Percentiles rank a stretch among this genome's conserved stretches.
These are phyloP conservation scores for Fusarium odoratissimum DNA, from an alignment of 2,329 filamentous ascomycete species.

Conservation along the genomic window DNA sequence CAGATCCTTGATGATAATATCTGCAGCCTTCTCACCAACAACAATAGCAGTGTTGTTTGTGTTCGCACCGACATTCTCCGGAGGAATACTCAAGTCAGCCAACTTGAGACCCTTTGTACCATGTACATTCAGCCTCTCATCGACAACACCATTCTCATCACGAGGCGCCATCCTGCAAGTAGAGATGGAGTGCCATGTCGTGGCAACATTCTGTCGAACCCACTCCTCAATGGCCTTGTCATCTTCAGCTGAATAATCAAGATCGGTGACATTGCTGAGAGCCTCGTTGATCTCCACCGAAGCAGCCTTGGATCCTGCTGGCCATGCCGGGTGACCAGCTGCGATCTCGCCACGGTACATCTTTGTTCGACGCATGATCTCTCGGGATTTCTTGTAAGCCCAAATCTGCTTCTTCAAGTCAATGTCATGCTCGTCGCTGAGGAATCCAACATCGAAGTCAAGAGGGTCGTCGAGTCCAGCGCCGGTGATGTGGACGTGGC, in stretches of 20 bases:
- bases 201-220: slow-evolving; percentile 54
- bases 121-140: slow-evolving; percentile 54
- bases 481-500: slow-evolving; percentile 69
- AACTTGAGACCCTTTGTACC: slow-evolving; percentile 56
- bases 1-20: slow-evolving; percentile 55
- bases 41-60: slow-evolving; percentile 61
- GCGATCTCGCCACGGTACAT: slow-evolving; percentile 63
- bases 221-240: slow-evolving; percentile 60
- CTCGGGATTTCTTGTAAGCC: slow-evolving; percentile 74
- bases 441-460: slow-evolving; percentile 69
- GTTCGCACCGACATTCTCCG: slow-evolving; percentile 58
- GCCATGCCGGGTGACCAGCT: slow-evolving; percentile 58
- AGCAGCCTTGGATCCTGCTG: slow-evolving; percentile 54
- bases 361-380: slow-evolving; percentile 67
- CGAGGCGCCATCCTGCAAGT: slow-evolving; percentile 59
- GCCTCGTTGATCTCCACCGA: slow-evolving; percentile 58
- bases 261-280: slow-evolving; percentile 50
- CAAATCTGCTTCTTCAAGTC: slow-evolving; percentile 71
- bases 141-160: slow-evolving; percentile 54
- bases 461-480: slow-evolving; percentile 55
- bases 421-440: slow-evolving; percentile 66
- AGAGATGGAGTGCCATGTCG: slow-evolving; percentile 60
- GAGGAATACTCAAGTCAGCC: slow-evolving; percentile 53
- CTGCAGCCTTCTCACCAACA: slow-evolving; percentile 61
- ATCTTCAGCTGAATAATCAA: slow-evolving; percentile 63